Evolutionary conservation across 768 basidiomycete species (phyloP).

Genomic region (Flagelloscypha sp.): DNA sequence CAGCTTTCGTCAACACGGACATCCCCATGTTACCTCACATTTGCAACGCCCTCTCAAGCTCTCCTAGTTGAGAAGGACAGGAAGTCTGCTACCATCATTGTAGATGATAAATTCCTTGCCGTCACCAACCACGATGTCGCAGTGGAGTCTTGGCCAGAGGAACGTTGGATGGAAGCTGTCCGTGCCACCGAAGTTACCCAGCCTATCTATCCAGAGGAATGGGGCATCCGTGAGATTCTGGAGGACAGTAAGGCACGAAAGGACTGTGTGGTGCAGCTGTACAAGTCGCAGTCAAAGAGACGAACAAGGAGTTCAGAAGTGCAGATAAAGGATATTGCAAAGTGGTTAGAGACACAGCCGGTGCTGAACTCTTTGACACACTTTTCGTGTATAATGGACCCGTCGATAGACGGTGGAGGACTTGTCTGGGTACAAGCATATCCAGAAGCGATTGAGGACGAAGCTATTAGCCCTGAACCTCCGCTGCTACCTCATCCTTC

Average conservation of each 20-base stretch:
- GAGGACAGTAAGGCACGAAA: constrained; percentile 27
- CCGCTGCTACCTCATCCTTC: too few species aligned
- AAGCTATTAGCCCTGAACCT: too few species aligned
- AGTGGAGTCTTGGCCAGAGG: constrained; percentile 18
- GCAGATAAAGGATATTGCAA: constrained; percentile 17
- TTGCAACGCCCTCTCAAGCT: constrained; percentile 23
- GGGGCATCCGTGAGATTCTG: constrained; percentile 15
- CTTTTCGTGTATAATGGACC: constrained; percentile 33
- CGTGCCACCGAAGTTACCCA: constrained; percentile 8
- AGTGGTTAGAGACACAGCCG: constrained; percentile 25
- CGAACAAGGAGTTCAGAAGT: constrained; percentile 1
- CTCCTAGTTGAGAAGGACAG: constrained; percentile 29
- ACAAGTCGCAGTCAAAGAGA: constrained; percentile 5
- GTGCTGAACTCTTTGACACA: constrained; percentile 28
- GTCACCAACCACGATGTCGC: constrained; percentile 29
- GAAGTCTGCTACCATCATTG: constrained; percentile 12
- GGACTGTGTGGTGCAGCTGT: constrained; percentile 17
- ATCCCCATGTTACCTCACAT: constrained; percentile 28
- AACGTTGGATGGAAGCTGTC: constrained; percentile 14
- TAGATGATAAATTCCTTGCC: constrained; percentile 20
- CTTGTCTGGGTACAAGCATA: constrained; percentile 26
- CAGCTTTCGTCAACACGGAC: constrained; percentile 13
- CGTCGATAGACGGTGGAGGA: constrained; percentile 24
- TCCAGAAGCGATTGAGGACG: constrained; percentile 11
- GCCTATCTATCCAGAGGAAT: constrained; percentile 9